Evolutionary conservation across 257 asterid genomes (phyloP), one percentile per base, ranked within the genome.

Genomic region (Gardenia jasminoides): DNA sequence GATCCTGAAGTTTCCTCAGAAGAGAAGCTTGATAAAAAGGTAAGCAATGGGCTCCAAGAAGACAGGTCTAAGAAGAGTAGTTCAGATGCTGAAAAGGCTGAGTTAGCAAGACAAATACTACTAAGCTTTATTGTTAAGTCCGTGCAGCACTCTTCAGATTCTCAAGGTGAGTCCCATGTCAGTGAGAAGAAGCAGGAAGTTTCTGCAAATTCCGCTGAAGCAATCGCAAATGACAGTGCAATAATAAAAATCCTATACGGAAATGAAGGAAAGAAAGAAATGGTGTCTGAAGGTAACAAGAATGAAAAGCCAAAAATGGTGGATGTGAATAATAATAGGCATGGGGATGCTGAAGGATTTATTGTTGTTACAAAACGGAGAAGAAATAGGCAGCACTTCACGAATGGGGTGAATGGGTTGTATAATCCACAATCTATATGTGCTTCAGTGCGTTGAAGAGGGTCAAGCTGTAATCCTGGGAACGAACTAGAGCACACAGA

Each of bases 81-180:
- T 73, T 78, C 93, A 24, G 93, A 91, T n/a, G 89, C 93, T 26
- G 94, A 91, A 75, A 96, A 88, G 82, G 94, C 96, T 22, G 99
- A 96, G 83, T 81, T 96, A 56, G 99, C 98, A 0, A 87, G 99
- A 83, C 97, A 96, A 84, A 91, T 96, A 83, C 92, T 93, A 10
- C 92, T 92, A 75, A 91, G 99, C 82, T 96, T 96, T 91, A 92
- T 96, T 11, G 97, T 96, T 41, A 96, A 92, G 80, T 96, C 99
- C 11, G 98, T 92, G 81, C 90, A 88, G 88, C 85, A 88, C 77
- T 79, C 89, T 82, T 89, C 97, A 47, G 97, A 90, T 73, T 61
- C 90, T 43, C 83, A 85, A 44, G 58, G 76, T 68, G 83, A 72
- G 69, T 71, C 87, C 82, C 78, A 90, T 4, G 87, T 47, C 44